Conservation (phyloP, 2,329 filamentous ascomycete species). For the Trichoderma sp. region DNA sequence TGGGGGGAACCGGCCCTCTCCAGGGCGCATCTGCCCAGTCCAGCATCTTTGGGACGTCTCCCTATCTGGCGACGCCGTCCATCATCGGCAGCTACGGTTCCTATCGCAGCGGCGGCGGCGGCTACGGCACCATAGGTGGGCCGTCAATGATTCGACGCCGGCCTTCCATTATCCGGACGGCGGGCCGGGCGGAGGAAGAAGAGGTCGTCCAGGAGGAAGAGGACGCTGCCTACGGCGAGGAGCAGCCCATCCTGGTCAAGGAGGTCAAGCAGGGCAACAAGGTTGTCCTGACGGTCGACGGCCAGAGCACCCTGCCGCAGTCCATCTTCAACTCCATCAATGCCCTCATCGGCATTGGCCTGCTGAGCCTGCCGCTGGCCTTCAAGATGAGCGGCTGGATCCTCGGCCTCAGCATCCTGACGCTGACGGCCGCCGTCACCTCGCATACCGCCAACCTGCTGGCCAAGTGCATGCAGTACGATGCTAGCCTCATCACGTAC, state of each 20-base stretch:
- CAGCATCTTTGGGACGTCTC: conserved; percentile 59
- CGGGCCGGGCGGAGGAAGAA: conserved; percentile 32
- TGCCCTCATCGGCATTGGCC: conserved; percentile 84
- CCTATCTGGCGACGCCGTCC: conserved; percentile 66
- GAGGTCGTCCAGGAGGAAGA: conserved; percentile 34
- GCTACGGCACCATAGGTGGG: conserved; percentile 57
- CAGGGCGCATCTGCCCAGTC: conserved; percentile 38
- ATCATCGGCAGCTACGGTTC: conserved; percentile 72
- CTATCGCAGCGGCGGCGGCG: conserved; percentile 45
- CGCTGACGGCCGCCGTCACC: conserved; percentile 74
- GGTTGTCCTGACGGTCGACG: conserved; percentile 80
- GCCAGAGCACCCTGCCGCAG: conserved; percentile 92
- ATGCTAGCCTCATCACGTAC: conserved; percentile 86
- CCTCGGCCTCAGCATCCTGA: conserved; percentile 73
- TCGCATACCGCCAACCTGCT: conserved; percentile 84
- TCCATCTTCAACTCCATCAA: conserved; percentile 97
- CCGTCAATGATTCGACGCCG: conserved; percentile 40
- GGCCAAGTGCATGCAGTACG: conserved; percentile 84
- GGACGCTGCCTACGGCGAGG: conserved; percentile 55
- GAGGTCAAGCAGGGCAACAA: conserved; percentile 87
- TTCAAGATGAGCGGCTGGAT: conserved; percentile 88
- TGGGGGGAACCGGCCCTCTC: conserved; percentile 37
- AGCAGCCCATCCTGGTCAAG: conserved; percentile 80
- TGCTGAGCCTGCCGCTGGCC: conserved; percentile 85
- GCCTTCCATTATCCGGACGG: conserved; percentile 51